Percentiles rank a stretch among this genome's conserved stretches.
Conservation (phyloP, 306 rosid species). For the Vicia sativa region DNA sequence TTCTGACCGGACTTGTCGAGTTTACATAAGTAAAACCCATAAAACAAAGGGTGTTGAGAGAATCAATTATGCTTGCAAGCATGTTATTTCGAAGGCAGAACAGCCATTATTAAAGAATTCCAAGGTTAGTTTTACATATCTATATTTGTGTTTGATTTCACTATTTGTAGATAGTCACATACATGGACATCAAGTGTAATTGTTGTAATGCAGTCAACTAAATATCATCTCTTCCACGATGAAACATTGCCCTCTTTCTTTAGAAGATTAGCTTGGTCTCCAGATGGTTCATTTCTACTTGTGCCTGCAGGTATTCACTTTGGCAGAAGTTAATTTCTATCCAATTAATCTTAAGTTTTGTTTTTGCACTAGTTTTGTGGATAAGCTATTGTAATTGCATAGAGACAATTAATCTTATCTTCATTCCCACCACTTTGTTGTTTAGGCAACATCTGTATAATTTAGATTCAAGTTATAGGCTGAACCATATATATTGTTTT, state of each 20-base stretch:
- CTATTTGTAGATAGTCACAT: slow-evolving; percentile 29
- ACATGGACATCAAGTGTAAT: slow-evolving; percentile 37
- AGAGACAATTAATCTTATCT: not conserved
- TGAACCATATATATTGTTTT: slow-evolving; percentile 4
- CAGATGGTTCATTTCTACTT: slow-evolving; percentile 89
- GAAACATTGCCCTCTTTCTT: slow-evolving; percentile 94
- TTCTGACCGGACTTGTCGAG: slow-evolving; percentile 91
- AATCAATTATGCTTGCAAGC: slow-evolving; percentile 72
- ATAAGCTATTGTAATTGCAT: slow-evolving; percentile 27
- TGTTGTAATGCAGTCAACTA: slow-evolving; percentile 57
- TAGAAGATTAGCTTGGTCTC: slow-evolving; percentile 96
- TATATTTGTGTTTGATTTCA: slow-evolving; percentile 24
- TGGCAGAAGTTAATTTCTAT: slow-evolving; percentile 20
- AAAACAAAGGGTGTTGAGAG: slow-evolving; percentile 68
- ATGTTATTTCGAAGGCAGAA: slow-evolving; percentile 79
- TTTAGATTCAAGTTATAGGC: slow-evolving; percentile 28
- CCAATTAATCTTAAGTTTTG: slow-evolving; percentile 16
- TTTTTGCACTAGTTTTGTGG: slow-evolving; percentile 27
- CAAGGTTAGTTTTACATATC: slow-evolving; percentile 56
- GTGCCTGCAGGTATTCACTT: slow-evolving; percentile 85
- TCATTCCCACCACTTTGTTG: not conserved
- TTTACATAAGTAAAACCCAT: slow-evolving; percentile 71
- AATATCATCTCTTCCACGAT: slow-evolving; percentile 81
- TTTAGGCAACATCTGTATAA: slow-evolving; percentile 27
- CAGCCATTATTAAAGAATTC: slow-evolving; percentile 59